phyloP scores from a whole-genome alignment of 2,329 filamentous ascomycete species.

The Dothidotthia symphoricarpi region DNA sequence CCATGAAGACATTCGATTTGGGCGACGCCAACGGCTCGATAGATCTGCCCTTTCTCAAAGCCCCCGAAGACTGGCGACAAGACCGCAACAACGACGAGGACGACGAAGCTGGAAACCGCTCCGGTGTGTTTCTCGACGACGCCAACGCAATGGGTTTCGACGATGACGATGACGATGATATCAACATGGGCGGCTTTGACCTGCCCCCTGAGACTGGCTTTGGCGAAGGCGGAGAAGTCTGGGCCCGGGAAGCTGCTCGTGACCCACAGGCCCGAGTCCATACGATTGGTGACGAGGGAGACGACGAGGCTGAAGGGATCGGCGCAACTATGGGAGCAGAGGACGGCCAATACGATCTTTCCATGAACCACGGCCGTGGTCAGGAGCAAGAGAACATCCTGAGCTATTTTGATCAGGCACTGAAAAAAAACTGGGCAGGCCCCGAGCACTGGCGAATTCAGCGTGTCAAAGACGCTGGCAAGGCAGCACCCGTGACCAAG shows the following conservation, averaged over 20 bases:
- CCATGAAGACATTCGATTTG: slow-evolving; percentile 88
- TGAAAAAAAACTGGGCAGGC: slow-evolving; percentile 96
- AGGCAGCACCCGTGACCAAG: slow-evolving; percentile 59
- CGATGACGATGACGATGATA: slow-evolving; percentile 65
- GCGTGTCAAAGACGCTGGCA: slow-evolving; percentile 74
- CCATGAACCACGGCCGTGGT: slow-evolving; percentile 68
- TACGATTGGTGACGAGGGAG: slow-evolving; percentile 59
- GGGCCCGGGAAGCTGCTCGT: slow-evolving; percentile 85
- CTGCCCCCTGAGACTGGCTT: slow-evolving; percentile 72
- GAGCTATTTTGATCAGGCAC: slow-evolving; percentile 94
- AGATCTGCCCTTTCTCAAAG: slow-evolving; percentile 89
- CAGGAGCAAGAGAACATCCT: slow-evolving; percentile 89
- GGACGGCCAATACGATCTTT: slow-evolving; percentile 73
- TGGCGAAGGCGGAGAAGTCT: slow-evolving; percentile 92
- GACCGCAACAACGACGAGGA: slow-evolving; percentile 66
- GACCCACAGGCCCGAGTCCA: slow-evolving; percentile 84
- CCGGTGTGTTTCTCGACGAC: slow-evolving; percentile 81
- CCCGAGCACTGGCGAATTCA: slow-evolving; percentile 99
- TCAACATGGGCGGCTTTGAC: slow-evolving; percentile 61
- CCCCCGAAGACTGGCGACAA: slow-evolving; percentile 78
- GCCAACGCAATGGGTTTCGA: slow-evolving; percentile 82
- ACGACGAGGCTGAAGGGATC: slow-evolving; percentile 49
- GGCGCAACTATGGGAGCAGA: slow-evolving; percentile 55
- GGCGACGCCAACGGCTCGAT: slow-evolving; percentile 80
- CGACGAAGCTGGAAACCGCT: slow-evolving; percentile 59